Evolutionary conservation across 345 rosid species (phyloP), one percentile per base, ranked within the genome.

Genomic region (Populus ilicifolia): DNA sequence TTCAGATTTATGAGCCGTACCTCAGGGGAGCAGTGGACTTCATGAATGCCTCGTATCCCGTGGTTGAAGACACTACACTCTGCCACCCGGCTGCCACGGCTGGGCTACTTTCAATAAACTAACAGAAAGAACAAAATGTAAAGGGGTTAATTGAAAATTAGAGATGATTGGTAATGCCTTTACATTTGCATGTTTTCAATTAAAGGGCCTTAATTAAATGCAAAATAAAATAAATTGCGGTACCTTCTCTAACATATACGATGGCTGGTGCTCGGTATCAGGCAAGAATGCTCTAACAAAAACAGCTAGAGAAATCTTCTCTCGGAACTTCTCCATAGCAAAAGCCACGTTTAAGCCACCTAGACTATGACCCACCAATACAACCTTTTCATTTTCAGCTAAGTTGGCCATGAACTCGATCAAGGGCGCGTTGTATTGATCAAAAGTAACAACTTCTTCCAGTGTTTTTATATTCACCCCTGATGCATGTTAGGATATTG

Each of bases 21-120:
- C 86, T 84, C 85, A 46, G 36, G 33, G 0, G 85, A 80, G 80
- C 7, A 30, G 23, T 73, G 75, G 83, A 52, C 72, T 65, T 63
- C 59, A 82, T 62, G 65, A 43, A 75, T 2, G 77, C 63, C 4
- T 44, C 50, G 13, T 44, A 3, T 13, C 50, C 50, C 50, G 14
- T 7, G 82, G 78, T 8, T 80, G 86, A 11, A 80, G 70, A 16
- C 27, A 86, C 17, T 8, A 43, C 65, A 25, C 78, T 35, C 13
- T 83, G 84, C 16, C 80, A 78, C 16, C 61, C 71, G 11, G 76
- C 70, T 6, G 72, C 13, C 30, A 8, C 84, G 80, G 10, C 69
- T 5, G 43, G 9, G 17, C 33, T 36, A 3, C 5, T 30, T 5
- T 38, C 29, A 10, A 9, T n/a, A 10, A 68, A 36, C 71, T 39